Percentiles rank a stretch among this genome's conserved stretches.
These are phyloP conservation scores for Dillenia suffruticosa DNA, from an alignment of 164 flowering plant species.

Conservation along the genomic window DNA sequence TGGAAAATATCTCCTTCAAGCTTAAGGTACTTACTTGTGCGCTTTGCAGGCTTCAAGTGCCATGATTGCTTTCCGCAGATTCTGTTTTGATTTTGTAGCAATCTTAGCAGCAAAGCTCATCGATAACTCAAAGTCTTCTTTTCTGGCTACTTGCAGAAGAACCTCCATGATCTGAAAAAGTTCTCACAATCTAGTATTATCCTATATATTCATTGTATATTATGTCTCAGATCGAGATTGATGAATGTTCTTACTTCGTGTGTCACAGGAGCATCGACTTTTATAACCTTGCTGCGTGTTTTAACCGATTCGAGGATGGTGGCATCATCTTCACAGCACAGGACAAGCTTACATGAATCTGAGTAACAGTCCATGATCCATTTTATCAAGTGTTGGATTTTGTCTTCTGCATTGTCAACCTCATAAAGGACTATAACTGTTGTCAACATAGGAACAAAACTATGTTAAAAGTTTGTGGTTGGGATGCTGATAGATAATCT, in stretches of 20 bases:
- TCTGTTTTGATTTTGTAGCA: slow-evolving; percentile 65
- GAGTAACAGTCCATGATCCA: slow-evolving; percentile 73
- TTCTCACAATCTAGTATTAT: too few species aligned
- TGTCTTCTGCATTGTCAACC: slow-evolving; percentile 54
- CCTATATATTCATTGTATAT: too few species aligned
- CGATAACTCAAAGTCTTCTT: slow-evolving; percentile 58
- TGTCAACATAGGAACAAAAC: slow-evolving; percentile 4
- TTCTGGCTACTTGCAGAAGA: slow-evolving; percentile 55
- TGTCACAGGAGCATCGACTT: slow-evolving; percentile 55
- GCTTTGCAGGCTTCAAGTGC: slow-evolving; percentile 85
- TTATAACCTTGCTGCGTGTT: slow-evolving; percentile 52
- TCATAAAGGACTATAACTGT: slow-evolving; percentile 65
- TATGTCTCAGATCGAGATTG: background rate
- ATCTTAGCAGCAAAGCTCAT: slow-evolving; percentile 63
- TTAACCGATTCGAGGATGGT: slow-evolving; percentile 51
- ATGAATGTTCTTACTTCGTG: slow-evolving; percentile 47
- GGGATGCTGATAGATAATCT: background rate
- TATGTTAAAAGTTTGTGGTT: slow-evolving; percentile 4
- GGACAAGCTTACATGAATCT: slow-evolving; percentile 63
- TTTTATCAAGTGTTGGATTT: slow-evolving; percentile 63
- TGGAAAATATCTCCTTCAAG: background rate
- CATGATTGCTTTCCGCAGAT: slow-evolving; percentile 69
- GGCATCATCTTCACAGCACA: slow-evolving; percentile 70
- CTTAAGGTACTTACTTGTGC: slow-evolving; percentile 42
- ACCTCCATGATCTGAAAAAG: slow-evolving; percentile 51